A percentile compares a stretch with the other conserved stretches of the same genome.
These are phyloP conservation scores for Elsinoe necatrix DNA, from an alignment of 2,329 filamentous ascomycete genomes.

Conservation along the genomic window DNA sequence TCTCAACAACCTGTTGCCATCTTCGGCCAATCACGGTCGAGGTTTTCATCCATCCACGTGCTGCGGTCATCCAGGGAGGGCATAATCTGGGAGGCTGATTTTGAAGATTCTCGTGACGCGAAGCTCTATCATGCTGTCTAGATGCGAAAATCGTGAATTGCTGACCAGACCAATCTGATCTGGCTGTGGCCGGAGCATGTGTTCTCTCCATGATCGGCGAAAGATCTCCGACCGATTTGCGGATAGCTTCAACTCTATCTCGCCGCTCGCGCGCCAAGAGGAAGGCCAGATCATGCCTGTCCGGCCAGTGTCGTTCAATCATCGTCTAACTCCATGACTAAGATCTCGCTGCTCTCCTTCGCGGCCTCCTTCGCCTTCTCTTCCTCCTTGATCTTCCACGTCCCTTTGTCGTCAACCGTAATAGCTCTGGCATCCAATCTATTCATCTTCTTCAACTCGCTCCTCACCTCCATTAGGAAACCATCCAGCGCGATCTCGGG, in stretches of 20 bases:
- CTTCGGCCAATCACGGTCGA: background rate
- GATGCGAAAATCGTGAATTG: too few species aligned
- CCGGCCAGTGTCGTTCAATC: background rate
- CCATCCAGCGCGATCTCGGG: conserved; percentile 61
- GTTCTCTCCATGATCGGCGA: background rate
- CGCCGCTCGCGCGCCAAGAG: background rate
- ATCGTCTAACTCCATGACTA: conserved; percentile 6
- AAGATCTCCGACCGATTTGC: background rate
- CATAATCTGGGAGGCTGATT: too few species aligned
- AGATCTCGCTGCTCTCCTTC: background rate
- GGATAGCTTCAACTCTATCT: background rate
- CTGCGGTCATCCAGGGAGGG: background rate
- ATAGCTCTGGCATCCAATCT: conserved; percentile 48
- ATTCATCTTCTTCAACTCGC: conserved; percentile 30
- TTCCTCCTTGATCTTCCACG: conserved; percentile 44
- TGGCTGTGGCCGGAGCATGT: background rate
- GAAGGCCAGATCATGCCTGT: background rate
- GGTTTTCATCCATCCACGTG: background rate
- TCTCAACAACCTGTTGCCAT: conserved; percentile 5
- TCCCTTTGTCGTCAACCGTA: conserved; percentile 54
- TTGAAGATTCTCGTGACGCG: too few species aligned
- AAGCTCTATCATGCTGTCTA: too few species aligned
- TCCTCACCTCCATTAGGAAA: conserved; percentile 59
- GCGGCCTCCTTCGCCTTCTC: background rate
- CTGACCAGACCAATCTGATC: background rate